Base-by-base conservation (phyloP, 2,329 filamentous ascomycete genomes). In the Sporothrix phasma region DNA sequence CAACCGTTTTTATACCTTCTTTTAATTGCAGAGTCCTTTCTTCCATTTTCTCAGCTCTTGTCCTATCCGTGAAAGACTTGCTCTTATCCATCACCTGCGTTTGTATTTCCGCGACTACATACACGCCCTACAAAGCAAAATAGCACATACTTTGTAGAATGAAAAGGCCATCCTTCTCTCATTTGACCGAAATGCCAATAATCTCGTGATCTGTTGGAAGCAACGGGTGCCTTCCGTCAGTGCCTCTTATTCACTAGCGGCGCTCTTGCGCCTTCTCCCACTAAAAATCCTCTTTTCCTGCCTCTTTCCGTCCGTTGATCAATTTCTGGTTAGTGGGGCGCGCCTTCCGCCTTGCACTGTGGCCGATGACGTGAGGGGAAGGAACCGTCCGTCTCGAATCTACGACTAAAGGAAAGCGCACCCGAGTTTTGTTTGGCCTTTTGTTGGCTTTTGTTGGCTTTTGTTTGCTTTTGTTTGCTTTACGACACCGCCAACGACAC, bases 301-400 rank as follows among this genome's bases (percentile, higher is more conserved):
- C 2, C 26, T 47, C 17, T 56, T 26, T 61, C 22, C 29, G 29
- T 31, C 19, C 37, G 11, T 24, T 17, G n/a, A 15, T 53, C 11
- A 22, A 43, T 7, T 22, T 49, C 46, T 46, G 47, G 56, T 60
- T 47, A 61, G 58, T 61, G 58, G 58, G 58, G 58, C 29, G 39
- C 24, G 10, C 58, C 43, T 47, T 47, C 56, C 56, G 31, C 37
- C 34, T 39, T 58, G 43, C 10, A 37, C 19, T 31, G 56, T 43
- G 54, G 37, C 54, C 39, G 39, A 59, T 59, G 56, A 59, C 56
- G 56, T 59, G 56, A 59, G 56, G 56, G 53, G 53, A 7, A 15
- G n/a, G n/a, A n/a, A 53, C 24, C 47, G 26, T 34, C 11, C 19
- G n/a, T n/a, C n/a, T n/a, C n/a, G n/a, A n/a, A n/a, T 10, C 34